phyloP scores from a whole-genome alignment of 495 filamentous ascomycete genomes.

The Copromyces sp. region DNA sequence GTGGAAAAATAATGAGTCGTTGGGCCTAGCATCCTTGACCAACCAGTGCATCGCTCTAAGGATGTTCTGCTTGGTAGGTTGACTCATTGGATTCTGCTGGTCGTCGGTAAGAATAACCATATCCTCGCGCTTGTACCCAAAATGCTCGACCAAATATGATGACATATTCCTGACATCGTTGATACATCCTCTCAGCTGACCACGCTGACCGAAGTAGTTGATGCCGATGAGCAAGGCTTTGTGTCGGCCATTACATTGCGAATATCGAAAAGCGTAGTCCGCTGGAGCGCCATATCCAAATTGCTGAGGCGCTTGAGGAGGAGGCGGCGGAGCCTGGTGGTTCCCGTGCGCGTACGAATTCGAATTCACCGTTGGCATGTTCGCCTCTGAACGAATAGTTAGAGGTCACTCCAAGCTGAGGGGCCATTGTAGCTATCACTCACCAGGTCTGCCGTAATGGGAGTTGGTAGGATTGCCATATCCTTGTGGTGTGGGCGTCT shows the following conservation, averaged over 20 bases:
- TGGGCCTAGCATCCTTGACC: slow-evolving; percentile 85
- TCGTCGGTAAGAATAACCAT: slow-evolving; percentile 98
- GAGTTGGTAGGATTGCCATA: slow-evolving; percentile 29
- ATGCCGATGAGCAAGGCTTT: slow-evolving; percentile 95
- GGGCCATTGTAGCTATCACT: slow-evolving; percentile 9
- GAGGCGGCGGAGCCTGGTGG: slow-evolving; percentile 44
- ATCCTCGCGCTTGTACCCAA: slow-evolving; percentile 89
- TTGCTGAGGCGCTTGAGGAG: slow-evolving; percentile 47
- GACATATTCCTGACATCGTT: slow-evolving; percentile 99
- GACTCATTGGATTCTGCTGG: slow-evolving; percentile 93
- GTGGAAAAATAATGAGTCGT: slow-evolving; percentile 97
- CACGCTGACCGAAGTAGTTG: slow-evolving; percentile 92
- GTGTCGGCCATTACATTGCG: slow-evolving; percentile 77
- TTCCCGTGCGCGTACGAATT: slow-evolving; percentile 47
- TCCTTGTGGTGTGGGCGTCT: slow-evolving; percentile 7
- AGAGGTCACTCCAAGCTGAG: neutral
- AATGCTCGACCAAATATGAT: slow-evolving; percentile 77
- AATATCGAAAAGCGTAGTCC: slow-evolving; percentile 80
- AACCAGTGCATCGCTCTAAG: slow-evolving; percentile 97
- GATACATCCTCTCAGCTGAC: slow-evolving; percentile 89
- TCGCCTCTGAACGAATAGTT: slow-evolving; percentile 10
- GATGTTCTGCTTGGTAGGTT: slow-evolving; percentile 94
- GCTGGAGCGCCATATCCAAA: slow-evolving; percentile 75
- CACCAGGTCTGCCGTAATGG: slow-evolving; percentile 31
- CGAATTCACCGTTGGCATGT: slow-evolving; percentile 34